Evolutionary conservation across 441 rosid genomes (phyloP).

Genomic region (Gossypium davidsonii): DNA sequence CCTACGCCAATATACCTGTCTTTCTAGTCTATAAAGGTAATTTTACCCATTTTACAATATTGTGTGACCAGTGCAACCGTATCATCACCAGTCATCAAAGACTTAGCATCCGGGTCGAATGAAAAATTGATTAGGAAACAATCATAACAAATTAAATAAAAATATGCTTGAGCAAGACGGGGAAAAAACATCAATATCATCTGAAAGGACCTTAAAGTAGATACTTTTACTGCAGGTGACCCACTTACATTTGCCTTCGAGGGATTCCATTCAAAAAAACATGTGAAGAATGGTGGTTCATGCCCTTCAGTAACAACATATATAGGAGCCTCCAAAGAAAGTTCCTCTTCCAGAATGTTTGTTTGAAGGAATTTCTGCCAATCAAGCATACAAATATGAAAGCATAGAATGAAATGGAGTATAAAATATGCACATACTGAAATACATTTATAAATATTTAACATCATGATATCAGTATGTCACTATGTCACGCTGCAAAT

Average conservation of each 20-base stretch:
- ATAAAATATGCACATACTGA: background rate
- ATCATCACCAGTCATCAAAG: background rate
- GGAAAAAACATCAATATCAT: background rate
- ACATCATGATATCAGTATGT: background rate
- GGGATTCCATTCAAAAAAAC: conserved; percentile 77
- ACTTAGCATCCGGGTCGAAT: background rate
- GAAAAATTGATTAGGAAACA: background rate
- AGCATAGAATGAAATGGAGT: background rate
- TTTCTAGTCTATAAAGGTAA: background rate
- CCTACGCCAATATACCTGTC: background rate
- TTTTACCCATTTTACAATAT: background rate
- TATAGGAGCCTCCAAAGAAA: conserved; percentile 59
- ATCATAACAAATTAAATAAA: background rate
- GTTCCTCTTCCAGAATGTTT: conserved; percentile 41
- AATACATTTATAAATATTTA: conserved; percentile 12
- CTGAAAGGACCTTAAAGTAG: background rate
- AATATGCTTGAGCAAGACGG: background rate
- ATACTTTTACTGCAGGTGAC: background rate
- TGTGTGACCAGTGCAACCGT: background rate
- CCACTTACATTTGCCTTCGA: conserved; percentile 68
- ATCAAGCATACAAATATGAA: conserved; percentile 23
- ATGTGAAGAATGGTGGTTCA: conserved; percentile 76
- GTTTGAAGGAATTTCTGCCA: conserved; percentile 70
- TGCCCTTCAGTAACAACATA: conserved; percentile 70
- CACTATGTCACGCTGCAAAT: background rate